Evolutionary conservation across 352 stramenopile species (phyloP), one percentile per base, ranked within the genome.

Genomic region (Phytophthora tentaculata): DNA sequence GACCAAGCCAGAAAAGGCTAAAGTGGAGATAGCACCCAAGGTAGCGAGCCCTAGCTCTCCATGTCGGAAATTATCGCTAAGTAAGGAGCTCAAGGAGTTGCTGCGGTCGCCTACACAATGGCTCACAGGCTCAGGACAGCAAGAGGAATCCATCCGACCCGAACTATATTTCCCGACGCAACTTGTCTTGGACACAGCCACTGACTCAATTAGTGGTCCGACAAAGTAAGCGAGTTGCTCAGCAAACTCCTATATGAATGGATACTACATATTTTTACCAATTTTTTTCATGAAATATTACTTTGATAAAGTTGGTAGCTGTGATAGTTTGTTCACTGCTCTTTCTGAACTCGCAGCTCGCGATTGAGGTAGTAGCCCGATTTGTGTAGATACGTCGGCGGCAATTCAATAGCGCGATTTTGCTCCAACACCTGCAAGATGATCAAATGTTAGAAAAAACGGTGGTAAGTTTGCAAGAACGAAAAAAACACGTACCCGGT

Each of bases 371-470:
- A 94, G 73, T 89, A 95, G 0, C 85, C 85, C 1, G 77, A 69
- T 69, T 95, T 95, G 81, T 95, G 87, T 60, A 95, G 60, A 58
- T 93, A 91, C 49, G 87, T 95, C 23, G 79, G 68, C 9, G 87
- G 87, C 52, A 95, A 63, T 60, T 95, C 87, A 28, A 95, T 74
- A 50, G 84, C 56, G 22, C 80, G 76, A 53, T 77, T 84, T 61
- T 89, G 82, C 47, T 91, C 81, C 64, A 84, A 29, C 32, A 91
- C 87, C 87, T 95, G 48, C 12, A 54, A 61, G 9, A 48, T 14
- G 45, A 49, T n/a, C 35, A 5, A 19, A 55, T 41, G 20, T 52
- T 48, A 63, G 22, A 37, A 37, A 16, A 32, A 16, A 32, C 45
- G 39, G 26, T 51, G 19, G 17, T 29, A 28, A 24, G 3, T 41